Evolutionary conservation across 2,329 filamentous ascomycete genomes (phyloP), one percentile per base, ranked within the genome.

Genomic region (Penicillium brevicompactum): DNA sequence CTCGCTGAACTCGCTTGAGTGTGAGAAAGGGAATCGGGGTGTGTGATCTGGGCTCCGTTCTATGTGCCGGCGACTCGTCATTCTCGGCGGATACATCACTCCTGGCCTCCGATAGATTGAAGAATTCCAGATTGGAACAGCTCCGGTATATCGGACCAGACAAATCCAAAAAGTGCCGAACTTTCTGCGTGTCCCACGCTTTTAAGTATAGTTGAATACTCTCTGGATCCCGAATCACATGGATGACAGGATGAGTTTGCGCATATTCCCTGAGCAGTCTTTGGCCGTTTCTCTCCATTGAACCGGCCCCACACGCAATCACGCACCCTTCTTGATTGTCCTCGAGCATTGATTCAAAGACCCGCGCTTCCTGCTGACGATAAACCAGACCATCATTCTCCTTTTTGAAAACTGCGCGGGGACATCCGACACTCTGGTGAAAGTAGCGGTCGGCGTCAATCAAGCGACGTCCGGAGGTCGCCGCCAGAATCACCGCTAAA

Each of bases 81-180:
- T 49, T 55, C n/a, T 66, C 62, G 44, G 68, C 63, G 48, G 32
- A 40, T 4, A 48, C 40, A 42, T 74, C 67, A 5, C 68, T 68
- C 16, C 61, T 52, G 53, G 74, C 77, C 66, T 90, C 87, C 2
- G 87, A 87, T 14, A 89, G 76, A 62, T 91, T 91, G 76, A 86
- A 91, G 69, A 91, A 92, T 66, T 92, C 89, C 58, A 88, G 83
- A 62, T 90, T 91, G 10, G 87, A 87, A 67, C 86, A 90, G 1
- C 79, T 80, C 46, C 87, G 80, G 62, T 89, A 85, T 14, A 88
- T 81, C 2, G 70, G 71, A 7, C 71, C 72, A 0, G 71, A 72
- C 9, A 74, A 52, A n/a, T 81, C 78, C 24, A 90, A 72, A 6
- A 90, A 77, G 44, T 83, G 83, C 42, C 79, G 76, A 1, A 87